Conservation (phyloP, 2,329 filamentous ascomycete species). For the Talaromyces funiculosus region DNA sequence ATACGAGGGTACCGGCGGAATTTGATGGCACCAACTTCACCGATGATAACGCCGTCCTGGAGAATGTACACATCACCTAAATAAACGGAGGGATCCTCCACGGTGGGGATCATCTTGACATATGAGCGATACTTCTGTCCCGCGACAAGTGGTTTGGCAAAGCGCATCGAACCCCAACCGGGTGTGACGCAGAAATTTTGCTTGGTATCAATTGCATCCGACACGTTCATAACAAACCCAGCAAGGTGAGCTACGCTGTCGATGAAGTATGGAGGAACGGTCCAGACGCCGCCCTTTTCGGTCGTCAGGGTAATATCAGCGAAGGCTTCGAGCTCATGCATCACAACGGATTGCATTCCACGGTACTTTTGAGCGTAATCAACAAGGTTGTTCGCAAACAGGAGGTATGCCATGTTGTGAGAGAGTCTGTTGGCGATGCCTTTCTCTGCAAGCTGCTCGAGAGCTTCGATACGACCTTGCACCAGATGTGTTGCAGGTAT, state of each 20-base stretch:
- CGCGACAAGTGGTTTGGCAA: conserved; percentile 19
- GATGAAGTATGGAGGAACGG: conserved; percentile 27
- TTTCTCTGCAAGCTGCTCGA: conserved; percentile 21
- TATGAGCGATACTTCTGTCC: conserved; percentile 26
- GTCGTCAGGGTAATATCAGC: conserved; percentile 24
- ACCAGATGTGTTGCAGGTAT: conserved; percentile 22
- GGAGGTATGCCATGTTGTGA: conserved; percentile 27
- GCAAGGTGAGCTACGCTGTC: conserved; percentile 32
- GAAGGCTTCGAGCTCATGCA: conserved; percentile 19
- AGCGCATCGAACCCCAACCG: conserved; percentile 29
- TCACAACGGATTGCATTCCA: conserved; percentile 17
- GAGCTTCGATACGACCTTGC: conserved; percentile 21
- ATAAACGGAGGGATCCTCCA: conserved; percentile 24
- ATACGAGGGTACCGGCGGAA: conserved; percentile 17
- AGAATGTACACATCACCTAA: conserved; percentile 23
- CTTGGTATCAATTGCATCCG: conserved; percentile 25
- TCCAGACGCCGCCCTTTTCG: conserved; percentile 15
- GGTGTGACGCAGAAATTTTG: conserved; percentile 30
- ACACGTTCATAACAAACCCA: conserved; percentile 37
- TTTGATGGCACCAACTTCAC: conserved; percentile 5
- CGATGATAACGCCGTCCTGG: conserved; percentile 21
- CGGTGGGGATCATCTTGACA: conserved; percentile 26
- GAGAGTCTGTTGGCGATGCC: conserved; percentile 21
- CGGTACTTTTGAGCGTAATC: conserved; percentile 17
- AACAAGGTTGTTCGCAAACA: conserved; percentile 20